Conservation (phyloP, 2,329 filamentous ascomycete genomes). For the Aspergillus sojae region DNA sequence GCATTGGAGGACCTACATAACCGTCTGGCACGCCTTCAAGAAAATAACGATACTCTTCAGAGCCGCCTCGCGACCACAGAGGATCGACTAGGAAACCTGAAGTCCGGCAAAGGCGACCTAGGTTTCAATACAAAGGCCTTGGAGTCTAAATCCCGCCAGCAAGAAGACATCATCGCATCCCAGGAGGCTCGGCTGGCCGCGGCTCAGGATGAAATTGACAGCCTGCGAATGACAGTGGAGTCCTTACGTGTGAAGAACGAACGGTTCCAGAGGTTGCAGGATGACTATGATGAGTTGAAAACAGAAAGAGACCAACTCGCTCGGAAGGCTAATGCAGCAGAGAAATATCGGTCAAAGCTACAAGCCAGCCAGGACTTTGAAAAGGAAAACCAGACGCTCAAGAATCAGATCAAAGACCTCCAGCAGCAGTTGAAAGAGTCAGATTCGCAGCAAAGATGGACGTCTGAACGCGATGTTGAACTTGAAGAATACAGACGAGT, state of each 20-base stretch:
- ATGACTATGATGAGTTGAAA: constrained; percentile 54
- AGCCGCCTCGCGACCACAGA: constrained; percentile 49
- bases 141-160: constrained; percentile 59
- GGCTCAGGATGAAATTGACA: constrained; percentile 47
- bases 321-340: constrained; percentile 52
- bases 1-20: constrained; percentile 59
- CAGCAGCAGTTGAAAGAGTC: constrained; percentile 51
- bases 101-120: constrained; percentile 50
- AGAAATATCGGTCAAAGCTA: constrained; percentile 54
- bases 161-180: constrained; percentile 70
- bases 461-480: constrained; percentile 44
- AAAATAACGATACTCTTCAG: constrained; percentile 52
- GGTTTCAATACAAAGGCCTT: constrained; percentile 49
- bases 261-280: constrained; percentile 49
- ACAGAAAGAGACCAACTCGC: constrained; percentile 50
- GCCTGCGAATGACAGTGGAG: constrained; percentile 47
- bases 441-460: constrained; percentile 45
- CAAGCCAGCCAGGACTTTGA: constrained; percentile 53
- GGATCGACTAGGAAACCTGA: constrained; percentile 56
- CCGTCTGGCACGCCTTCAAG: constrained; percentile 59
- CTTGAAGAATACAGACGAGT: constrained; percentile 49
- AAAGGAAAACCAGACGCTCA: constrained; percentile 51
- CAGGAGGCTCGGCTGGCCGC: constrained; percentile 69
- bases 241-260: constrained; percentile 49
- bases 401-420: constrained; percentile 49